Evolutionary conservation across 768 basidiomycete genomes (phyloP).

Genomic region (Melanogaster broomeanus): DNA sequence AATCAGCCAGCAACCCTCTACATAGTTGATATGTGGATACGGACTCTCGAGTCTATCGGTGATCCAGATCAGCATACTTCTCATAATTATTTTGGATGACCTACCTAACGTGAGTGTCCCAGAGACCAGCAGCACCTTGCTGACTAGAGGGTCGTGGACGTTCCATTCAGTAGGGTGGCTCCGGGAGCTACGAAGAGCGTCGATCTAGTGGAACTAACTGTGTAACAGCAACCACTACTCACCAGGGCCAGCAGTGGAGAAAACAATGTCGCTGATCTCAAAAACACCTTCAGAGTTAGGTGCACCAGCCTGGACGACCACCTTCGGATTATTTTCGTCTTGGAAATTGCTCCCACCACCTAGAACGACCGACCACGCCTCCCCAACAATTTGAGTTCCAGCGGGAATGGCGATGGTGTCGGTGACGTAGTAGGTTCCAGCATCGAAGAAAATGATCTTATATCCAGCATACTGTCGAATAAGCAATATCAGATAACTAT

Average conservation of each 20-base stretch:
- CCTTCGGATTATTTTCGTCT: constrained; percentile 35
- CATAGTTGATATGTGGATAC: not conserved
- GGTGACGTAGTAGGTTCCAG: constrained; percentile 45
- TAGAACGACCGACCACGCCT: constrained; percentile 47
- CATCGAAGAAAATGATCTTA: constrained; percentile 52
- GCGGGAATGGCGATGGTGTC: constrained; percentile 47
- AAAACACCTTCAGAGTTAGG: constrained; percentile 38
- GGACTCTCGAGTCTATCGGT: constrained; percentile 16
- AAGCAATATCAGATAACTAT: not conserved
- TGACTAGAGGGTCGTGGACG: constrained; percentile 52
- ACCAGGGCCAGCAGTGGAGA: constrained; percentile 43
- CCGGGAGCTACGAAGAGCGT: constrained; percentile 28
- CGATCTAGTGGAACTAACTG: not conserved
- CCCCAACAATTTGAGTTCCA: constrained; percentile 46
- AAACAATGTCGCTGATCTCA: constrained; percentile 48
- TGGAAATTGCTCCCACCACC: constrained; percentile 42
- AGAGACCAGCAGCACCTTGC: constrained; percentile 50
- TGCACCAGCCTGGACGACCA: constrained; percentile 41
- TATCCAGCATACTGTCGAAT: constrained; percentile 41
- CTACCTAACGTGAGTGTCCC: constrained; percentile 45
- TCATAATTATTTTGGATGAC: not conserved
- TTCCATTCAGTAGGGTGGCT: constrained; percentile 54
- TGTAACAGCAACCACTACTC: not conserved
- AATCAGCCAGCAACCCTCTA: not conserved
- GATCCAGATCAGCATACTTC: not conserved